Evolutionary conservation across 2,329 filamentous ascomycete species (phyloP).

Genomic region (Eutypella sp.): DNA sequence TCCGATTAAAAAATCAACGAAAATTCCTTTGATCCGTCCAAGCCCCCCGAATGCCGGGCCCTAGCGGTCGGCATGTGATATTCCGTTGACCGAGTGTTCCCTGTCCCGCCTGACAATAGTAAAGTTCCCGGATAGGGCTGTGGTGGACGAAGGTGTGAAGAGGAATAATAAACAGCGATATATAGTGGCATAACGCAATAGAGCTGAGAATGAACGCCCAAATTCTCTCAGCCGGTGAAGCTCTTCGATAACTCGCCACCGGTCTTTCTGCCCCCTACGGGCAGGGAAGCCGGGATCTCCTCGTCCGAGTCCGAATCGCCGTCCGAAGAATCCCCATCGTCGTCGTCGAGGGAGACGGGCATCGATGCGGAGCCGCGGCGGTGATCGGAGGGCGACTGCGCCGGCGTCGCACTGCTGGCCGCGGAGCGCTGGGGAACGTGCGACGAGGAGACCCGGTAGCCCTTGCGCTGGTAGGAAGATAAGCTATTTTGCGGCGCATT

Average conservation of each 20-base stretch:
- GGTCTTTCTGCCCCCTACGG: constrained; percentile 9
- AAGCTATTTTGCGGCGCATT: constrained; percentile 16
- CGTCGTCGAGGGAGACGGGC: constrained; percentile 22
- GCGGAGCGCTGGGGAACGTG: constrained; percentile 13
- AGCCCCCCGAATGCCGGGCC: too few species aligned
- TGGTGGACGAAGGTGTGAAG: too few species aligned
- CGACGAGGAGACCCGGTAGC: constrained; percentile 25
- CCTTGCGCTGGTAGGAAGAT: constrained; percentile 23
- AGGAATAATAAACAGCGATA: too few species aligned
- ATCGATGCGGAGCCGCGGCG: constrained; percentile 16
- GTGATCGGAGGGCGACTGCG: constrained; percentile 2
- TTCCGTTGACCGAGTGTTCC: too few species aligned
- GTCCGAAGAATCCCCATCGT: constrained; percentile 12
- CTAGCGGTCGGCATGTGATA: too few species aligned
- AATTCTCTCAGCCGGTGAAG: constrained; percentile 8
- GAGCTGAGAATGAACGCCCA: too few species aligned
- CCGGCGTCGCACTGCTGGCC: constrained; percentile 4
- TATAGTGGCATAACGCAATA: too few species aligned
- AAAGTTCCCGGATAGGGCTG: too few species aligned
- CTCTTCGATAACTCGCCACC: constrained; percentile 4
- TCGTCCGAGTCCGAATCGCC: constrained; percentile 16
- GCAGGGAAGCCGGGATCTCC: constrained; percentile 25
- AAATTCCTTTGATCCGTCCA: too few species aligned
- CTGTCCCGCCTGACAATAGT: too few species aligned
- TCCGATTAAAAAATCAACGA: too few species aligned